A percentile compares a stretch with the other conserved stretches of the same genome.
These are phyloP conservation scores for Cymbidium sinense DNA, from an alignment of 106 monocot genomes.

Conservation along the genomic window DNA sequence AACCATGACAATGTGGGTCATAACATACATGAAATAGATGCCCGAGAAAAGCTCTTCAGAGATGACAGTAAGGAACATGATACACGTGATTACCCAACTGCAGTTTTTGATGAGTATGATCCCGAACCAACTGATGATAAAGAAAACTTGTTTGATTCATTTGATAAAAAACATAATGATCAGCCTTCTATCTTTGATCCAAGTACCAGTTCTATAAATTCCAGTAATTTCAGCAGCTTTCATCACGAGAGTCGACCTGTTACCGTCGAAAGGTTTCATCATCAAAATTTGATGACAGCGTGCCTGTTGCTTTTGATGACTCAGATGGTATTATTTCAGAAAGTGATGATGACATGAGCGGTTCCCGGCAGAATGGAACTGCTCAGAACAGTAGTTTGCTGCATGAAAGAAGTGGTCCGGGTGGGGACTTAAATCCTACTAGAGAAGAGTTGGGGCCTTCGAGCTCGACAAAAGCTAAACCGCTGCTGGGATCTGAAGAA, in stretches of 20 bases:
- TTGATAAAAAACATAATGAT: conserved; percentile 13
- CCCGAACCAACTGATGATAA: conserved; percentile 30
- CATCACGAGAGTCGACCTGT: neutral
- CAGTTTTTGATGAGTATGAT: conserved; percentile 49
- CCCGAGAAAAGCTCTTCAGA: conserved; percentile 3
- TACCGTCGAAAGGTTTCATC: conserved; percentile 10
- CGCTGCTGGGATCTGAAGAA: neutral
- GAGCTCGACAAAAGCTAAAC: conserved; percentile 1
- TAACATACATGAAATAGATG: neutral
- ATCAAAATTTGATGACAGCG: conserved; percentile 17
- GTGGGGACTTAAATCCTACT: conserved; percentile 7
- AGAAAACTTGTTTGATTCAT: conserved; percentile 19
- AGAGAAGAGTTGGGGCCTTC: conserved; percentile 1
- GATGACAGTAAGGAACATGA: conserved; percentile 1
- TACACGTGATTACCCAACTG: conserved; percentile 17
- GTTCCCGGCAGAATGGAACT: conserved; percentile 4
- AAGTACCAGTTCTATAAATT: conserved; percentile 1
- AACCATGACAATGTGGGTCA: neutral
- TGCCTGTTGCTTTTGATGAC: conserved; percentile 32
- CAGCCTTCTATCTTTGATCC: conserved; percentile 3
- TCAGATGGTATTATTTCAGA: conserved; percentile 44
- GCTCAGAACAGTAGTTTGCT: conserved; percentile 6
- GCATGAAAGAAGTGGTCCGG: conserved; percentile 1
- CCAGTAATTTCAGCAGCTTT: conserved; percentile 9
- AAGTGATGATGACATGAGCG: conserved; percentile 19